A percentile compares a stretch with the other conserved stretches of the same genome.
Conservation (phyloP, 345 rosid species). For the Raphanus raphanistrum region DNA sequence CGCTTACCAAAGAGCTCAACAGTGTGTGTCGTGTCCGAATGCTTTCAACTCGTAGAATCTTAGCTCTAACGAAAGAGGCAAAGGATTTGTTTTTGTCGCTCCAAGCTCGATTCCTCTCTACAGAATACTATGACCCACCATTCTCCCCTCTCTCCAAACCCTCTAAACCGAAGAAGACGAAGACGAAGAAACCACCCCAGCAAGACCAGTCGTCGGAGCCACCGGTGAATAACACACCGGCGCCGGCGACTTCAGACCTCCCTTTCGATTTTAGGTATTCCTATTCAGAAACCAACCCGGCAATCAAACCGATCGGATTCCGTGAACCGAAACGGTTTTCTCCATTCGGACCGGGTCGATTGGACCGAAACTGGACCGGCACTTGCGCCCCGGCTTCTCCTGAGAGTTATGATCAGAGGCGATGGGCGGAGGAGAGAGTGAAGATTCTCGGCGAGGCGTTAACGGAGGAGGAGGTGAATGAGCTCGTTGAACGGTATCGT, state of each 20-base stretch:
- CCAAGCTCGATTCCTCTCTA: slow-evolving; percentile 33
- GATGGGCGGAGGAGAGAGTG: slow-evolving; percentile 52
- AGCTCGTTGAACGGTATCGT: slow-evolving; percentile 76
- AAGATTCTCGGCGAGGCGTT: slow-evolving; percentile 62
- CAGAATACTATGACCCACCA: slow-evolving; percentile 42
- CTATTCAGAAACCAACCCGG: slow-evolving; percentile 68
- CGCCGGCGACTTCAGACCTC: slow-evolving; percentile 53
- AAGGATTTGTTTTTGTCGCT: neutral
- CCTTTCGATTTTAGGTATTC: slow-evolving; percentile 84
- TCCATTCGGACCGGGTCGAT: slow-evolving; percentile 86
- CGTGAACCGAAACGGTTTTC: slow-evolving; percentile 89
- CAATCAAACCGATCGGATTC: slow-evolving; percentile 63
- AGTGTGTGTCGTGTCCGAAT: slow-evolving; percentile 16
- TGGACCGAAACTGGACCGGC: slow-evolving; percentile 86
- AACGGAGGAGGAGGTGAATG: slow-evolving; percentile 62
- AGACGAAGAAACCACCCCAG: slow-evolving; percentile 7
- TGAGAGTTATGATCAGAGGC: slow-evolving; percentile 44
- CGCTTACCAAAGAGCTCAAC: neutral
- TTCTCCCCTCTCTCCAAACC: slow-evolving; percentile 34
- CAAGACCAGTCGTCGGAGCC: slow-evolving; percentile 19
- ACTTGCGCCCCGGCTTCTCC: slow-evolving; percentile 51
- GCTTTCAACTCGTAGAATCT: slow-evolving; percentile 33
- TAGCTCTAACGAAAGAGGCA: slow-evolving; percentile 18
- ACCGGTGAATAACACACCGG: neutral
- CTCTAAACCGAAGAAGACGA: slow-evolving; percentile 21